Percentiles rank a stretch among this genome's conserved stretches.
phyloP scores from a whole-genome alignment of 73 alveolate genomes.

The Paramecium primaurelia region DNA sequence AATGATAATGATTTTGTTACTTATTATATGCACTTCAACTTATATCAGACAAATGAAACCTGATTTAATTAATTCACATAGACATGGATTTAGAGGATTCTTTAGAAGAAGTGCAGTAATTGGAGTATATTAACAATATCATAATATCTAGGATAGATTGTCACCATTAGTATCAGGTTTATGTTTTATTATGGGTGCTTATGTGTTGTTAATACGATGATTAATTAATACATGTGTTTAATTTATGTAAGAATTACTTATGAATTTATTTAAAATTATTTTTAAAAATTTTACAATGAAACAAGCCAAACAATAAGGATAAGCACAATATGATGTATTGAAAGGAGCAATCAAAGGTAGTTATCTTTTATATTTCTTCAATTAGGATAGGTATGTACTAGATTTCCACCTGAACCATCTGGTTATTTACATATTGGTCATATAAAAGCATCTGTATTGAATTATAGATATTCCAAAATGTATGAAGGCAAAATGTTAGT shows the following conservation, averaged over 20 bases:
- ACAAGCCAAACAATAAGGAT: background rate
- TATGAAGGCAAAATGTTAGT: slow-evolving; percentile 96
- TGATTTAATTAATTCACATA: background rate
- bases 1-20: background rate
- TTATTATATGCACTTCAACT: slow-evolving; percentile 11
- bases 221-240: background rate
- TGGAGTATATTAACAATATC: background rate
- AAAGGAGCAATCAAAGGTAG: slow-evolving; percentile 9
- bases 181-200: slow-evolving; percentile 32
- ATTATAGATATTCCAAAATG: slow-evolving; percentile 93
- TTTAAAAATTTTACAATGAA: background rate
- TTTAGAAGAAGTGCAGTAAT: slow-evolving; percentile 44
- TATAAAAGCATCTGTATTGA: slow-evolving; percentile 96
- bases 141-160: background rate
- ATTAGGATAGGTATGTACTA: slow-evolving; percentile 89
- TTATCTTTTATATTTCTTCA: background rate
- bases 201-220: background rate
- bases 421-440: slow-evolving; percentile 99
- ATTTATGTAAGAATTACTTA: background rate
- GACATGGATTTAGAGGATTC: slow-evolving; percentile 42
- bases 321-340: background rate
- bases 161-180: slow-evolving; percentile 13
- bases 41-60: slow-evolving; percentile 28
- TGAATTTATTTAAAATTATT: slow-evolving; percentile 4
- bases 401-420: slow-evolving; percentile 95